Evolutionary conservation across 768 basidiomycete species (phyloP).

Genomic region (Mycena crocata): DNA sequence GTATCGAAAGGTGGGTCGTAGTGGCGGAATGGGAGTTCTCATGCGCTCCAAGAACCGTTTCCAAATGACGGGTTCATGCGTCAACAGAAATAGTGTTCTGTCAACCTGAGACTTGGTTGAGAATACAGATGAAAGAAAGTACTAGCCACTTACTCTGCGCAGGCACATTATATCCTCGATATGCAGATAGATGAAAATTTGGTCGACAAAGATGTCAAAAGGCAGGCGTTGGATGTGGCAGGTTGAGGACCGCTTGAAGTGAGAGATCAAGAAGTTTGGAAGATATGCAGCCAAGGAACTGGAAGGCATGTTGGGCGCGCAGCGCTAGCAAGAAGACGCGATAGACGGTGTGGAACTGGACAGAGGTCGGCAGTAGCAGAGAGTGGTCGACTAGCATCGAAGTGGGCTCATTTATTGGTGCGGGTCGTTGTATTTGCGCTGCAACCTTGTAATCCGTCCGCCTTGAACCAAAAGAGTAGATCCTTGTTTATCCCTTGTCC

Average conservation of each 20-base stretch:
- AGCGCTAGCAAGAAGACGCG: constrained; percentile 22
- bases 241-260: constrained; percentile 28
- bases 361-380: not conserved
- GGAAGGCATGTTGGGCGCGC: constrained; percentile 28
- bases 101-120: constrained; percentile 56
- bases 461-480: constrained; percentile 23
- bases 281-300: constrained; percentile 33
- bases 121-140: not conserved
- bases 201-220: constrained; percentile 56
- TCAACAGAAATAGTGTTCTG: constrained; percentile 69
- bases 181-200: constrained; percentile 53
- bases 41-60: constrained; percentile 68
- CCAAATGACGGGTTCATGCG: constrained; percentile 78
- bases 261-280: constrained; percentile 37
- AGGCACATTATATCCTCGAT: constrained; percentile 62
- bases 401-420: constrained; percentile 1
- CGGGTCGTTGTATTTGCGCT: not conserved
- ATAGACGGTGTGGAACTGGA: not conserved
- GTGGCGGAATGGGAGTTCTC: constrained; percentile 67
- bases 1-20: constrained; percentile 69
- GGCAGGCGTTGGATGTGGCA: constrained; percentile 47
- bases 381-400: constrained; percentile 7
- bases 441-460: constrained; percentile 19
- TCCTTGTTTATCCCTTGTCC: constrained; percentile 13
- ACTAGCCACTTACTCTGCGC: constrained; percentile 50